phyloP scores from a whole-genome alignment of 139 green algal species.

The Micromonas pusilla region DNA sequence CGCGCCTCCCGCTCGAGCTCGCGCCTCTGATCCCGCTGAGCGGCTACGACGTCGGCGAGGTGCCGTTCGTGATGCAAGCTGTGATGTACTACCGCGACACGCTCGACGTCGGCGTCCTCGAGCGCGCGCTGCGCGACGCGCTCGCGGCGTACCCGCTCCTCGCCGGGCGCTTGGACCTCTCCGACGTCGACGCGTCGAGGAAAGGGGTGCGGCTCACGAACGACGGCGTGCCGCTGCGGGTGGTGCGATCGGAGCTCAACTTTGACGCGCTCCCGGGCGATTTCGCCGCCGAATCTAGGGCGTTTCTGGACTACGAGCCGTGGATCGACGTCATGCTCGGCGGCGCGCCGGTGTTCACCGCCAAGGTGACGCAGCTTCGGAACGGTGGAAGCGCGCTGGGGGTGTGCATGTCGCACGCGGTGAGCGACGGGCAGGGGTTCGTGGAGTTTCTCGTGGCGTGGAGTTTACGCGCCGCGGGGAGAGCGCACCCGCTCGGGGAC shows the following conservation, averaged over 20 bases:
- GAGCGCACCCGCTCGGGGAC: background rate
- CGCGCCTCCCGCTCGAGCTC: background rate
- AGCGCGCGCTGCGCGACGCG: background rate
- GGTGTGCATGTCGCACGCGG: constrained; percentile 26
- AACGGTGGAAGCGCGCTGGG: background rate
- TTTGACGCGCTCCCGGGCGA: constrained; percentile 8
- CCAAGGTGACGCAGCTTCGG: constrained; percentile 11
- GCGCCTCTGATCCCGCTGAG: background rate
- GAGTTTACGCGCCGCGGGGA: background rate
- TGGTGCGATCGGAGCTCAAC: background rate
- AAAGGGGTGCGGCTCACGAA: constrained; percentile 18
- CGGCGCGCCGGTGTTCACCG: constrained; percentile 16
- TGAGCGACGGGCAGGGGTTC: constrained; percentile 24
- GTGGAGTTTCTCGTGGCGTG: constrained; percentile 24
- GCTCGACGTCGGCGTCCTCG: background rate
- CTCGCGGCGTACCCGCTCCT: constrained; percentile 15
- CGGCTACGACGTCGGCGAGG: constrained; percentile 25
- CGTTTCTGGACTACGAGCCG: constrained; percentile 20
- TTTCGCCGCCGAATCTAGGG: background rate
- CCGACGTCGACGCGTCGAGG: background rate
- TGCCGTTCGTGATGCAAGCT: constrained; percentile 23
- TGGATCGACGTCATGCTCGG: constrained; percentile 23
- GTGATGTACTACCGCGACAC: constrained; percentile 10
- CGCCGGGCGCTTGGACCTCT: constrained; percentile 16
- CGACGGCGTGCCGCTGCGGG: constrained; percentile 6